Conservation (phyloP, 2,329 filamentous ascomycete genomes). For the Aspergillus glaucus region DNA sequence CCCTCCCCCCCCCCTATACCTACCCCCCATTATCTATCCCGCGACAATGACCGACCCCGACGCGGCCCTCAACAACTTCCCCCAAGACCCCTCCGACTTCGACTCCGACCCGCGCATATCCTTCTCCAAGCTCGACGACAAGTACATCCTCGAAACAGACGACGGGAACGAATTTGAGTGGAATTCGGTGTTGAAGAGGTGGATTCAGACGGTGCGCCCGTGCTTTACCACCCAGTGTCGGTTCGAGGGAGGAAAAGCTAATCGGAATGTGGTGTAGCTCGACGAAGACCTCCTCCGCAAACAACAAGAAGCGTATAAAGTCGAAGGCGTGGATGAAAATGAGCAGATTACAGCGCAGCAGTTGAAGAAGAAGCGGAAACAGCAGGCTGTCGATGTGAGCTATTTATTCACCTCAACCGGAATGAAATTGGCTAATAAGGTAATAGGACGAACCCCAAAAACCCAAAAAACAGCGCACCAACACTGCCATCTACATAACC, state of each 20-base stretch:
- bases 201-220: slow-evolving; percentile 60
- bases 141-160: slow-evolving; percentile 77
- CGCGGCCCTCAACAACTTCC: slow-evolving; percentile 36
- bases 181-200: slow-evolving; percentile 63
- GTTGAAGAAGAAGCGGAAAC: slow-evolving; percentile 49
- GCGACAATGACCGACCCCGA: slow-evolving; percentile 1
- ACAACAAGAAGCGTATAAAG: slow-evolving; percentile 56
- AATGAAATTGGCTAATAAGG: background rate
- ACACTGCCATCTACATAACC: slow-evolving; percentile 89
- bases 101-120: slow-evolving; percentile 75
- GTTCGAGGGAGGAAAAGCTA: slow-evolving; percentile 3
- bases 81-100: slow-evolving; percentile 59
- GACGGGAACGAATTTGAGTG: slow-evolving; percentile 82
- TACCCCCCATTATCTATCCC: too few species aligned
- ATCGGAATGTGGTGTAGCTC: slow-evolving; percentile 39
- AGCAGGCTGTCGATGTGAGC: slow-evolving; percentile 45
- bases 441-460: slow-evolving; percentile 28
- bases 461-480: slow-evolving; percentile 50
- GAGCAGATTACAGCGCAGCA: slow-evolving; percentile 41
- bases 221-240: slow-evolving; percentile 13
- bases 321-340: slow-evolving; percentile 54
- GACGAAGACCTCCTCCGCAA: slow-evolving; percentile 56
- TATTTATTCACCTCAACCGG: background rate
- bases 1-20: too few species aligned
- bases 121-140: slow-evolving; percentile 74